phyloP scores from a whole-genome alignment of 495 filamentous ascomycete species.

The Podospora tetraspora region DNA sequence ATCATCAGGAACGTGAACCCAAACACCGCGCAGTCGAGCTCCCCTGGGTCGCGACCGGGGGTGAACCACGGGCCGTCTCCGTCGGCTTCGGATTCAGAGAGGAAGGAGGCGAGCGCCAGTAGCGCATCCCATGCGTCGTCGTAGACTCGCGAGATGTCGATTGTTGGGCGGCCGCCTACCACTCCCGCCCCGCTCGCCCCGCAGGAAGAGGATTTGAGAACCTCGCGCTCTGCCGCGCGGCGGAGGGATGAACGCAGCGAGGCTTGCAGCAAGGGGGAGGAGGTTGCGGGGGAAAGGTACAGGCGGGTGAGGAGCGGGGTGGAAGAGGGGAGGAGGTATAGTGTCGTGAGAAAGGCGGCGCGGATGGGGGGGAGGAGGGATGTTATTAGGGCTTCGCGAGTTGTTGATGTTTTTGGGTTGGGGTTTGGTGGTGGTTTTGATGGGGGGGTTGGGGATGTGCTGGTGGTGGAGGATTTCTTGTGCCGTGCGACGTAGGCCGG shows the following conservation, averaged over 20 bases:
- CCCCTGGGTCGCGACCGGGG: slow-evolving; percentile 46
- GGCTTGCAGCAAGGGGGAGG: slow-evolving; percentile 56
- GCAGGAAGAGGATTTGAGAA: slow-evolving; percentile 46
- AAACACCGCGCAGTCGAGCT: slow-evolving; percentile 87
- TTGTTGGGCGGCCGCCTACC: slow-evolving; percentile 11
- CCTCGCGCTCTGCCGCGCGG: slow-evolving; percentile 63
- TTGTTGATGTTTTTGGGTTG: background rate
- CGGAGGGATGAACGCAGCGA: slow-evolving; percentile 61
- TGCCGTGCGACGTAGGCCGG: slow-evolving; percentile 58
- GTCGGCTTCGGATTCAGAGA: slow-evolving; percentile 47
- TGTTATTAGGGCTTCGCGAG: slow-evolving; percentile 69
- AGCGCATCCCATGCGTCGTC: slow-evolving; percentile 66
- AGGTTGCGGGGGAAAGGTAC: slow-evolving; percentile 63
- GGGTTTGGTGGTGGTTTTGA: slow-evolving; percentile 55
- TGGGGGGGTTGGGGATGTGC: slow-evolving; percentile 28
- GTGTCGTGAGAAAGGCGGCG: slow-evolving; percentile 76
- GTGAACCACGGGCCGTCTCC: slow-evolving; percentile 33
- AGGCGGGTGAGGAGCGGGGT: slow-evolving; percentile 55
- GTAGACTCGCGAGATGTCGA: slow-evolving; percentile 62
- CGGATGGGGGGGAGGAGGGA: slow-evolving; percentile 75
- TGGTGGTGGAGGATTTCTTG: slow-evolving; percentile 2
- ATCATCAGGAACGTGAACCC: slow-evolving; percentile 83
- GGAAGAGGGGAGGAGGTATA: slow-evolving; percentile 70
- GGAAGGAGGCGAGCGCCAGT: slow-evolving; percentile 62
- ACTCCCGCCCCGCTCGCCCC: slow-evolving; percentile 25